Percentiles rank a stretch among this genome's conserved stretches.
Conservation (phyloP, 768 basidiomycete genomes). For the Fistulinella prunicolor region DNA sequence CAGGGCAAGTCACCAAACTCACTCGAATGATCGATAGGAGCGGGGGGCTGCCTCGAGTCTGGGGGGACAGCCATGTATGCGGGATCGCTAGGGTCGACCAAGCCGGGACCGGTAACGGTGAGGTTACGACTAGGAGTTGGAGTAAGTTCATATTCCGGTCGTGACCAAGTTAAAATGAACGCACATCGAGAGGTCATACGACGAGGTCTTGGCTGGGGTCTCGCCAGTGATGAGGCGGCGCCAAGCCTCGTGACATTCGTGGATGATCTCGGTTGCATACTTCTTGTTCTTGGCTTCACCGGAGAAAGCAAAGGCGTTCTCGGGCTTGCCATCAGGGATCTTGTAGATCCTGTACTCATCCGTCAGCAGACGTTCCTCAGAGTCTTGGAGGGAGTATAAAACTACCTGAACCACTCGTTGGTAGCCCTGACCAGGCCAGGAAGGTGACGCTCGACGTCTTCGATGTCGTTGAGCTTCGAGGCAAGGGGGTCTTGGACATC, state of each 20-base stretch:
- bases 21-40: conserved; percentile 90
- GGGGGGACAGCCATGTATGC: conserved; percentile 63
- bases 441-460: conserved; percentile 97
- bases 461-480: conserved; percentile 95
- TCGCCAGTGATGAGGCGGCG: conserved; percentile 87
- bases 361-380: background rate
- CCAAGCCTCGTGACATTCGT: conserved; percentile 99
- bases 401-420: conserved; percentile 97
- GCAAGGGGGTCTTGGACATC: conserved; percentile 96
- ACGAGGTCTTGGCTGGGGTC: conserved; percentile 62
- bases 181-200: conserved; percentile 83
- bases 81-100: conserved; percentile 58
- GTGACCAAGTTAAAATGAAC: conserved; percentile 27
- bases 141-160: background rate
- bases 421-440: conserved; percentile 96
- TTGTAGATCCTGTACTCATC: conserved; percentile 74
- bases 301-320: conserved; percentile 98
- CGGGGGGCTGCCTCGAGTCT: conserved; percentile 82
- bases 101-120: conserved; percentile 68
- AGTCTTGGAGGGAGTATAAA: background rate
- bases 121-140: conserved; percentile 64
- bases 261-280: conserved; percentile 98
- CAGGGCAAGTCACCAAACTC: conserved; percentile 27
- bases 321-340: conserved; percentile 93
- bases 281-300: conserved; percentile 99